Evolutionary conservation across 2,329 filamentous ascomycete genomes (phyloP).

Genomic region (Xylaria polymorpha): DNA sequence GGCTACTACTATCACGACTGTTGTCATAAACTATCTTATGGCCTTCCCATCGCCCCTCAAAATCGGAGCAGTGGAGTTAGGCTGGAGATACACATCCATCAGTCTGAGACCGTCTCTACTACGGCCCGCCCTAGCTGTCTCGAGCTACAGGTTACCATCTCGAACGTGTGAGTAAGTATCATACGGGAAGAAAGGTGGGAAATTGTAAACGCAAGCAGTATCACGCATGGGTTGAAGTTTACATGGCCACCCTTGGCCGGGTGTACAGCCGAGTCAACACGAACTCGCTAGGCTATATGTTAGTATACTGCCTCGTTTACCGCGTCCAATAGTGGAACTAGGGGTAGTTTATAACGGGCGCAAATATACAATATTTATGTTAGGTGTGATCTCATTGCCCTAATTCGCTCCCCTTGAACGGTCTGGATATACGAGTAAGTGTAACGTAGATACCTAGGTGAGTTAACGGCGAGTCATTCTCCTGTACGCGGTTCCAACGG

Average conservation of each 20-base stretch:
- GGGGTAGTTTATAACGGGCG: neutral
- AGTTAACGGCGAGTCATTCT: constrained; percentile 9
- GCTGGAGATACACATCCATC: neutral
- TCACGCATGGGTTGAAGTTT: constrained; percentile 9
- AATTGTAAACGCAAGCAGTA: neutral
- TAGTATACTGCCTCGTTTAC: constrained; percentile 4
- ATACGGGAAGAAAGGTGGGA: constrained; percentile 14
- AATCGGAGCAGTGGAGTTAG: neutral
- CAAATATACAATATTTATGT: neutral
- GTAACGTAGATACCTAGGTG: neutral
- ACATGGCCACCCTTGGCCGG: neutral
- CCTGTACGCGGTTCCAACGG: neutral
- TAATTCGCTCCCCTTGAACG: constrained; percentile 1
- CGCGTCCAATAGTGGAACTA: neutral
- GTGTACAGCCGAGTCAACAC: constrained; percentile 10
- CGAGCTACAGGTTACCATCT: too few species aligned
- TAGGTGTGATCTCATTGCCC: neutral
- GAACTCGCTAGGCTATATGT: neutral
- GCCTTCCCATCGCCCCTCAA: neutral
- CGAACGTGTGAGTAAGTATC: neutral
- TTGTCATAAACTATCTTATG: neutral
- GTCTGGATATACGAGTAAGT: neutral
- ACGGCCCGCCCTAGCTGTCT: neutral
- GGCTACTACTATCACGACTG: neutral
- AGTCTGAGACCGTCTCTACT: neutral